Conservation (phyloP, 352 stramenopile species). For the Pythium rishiriense region DNA sequence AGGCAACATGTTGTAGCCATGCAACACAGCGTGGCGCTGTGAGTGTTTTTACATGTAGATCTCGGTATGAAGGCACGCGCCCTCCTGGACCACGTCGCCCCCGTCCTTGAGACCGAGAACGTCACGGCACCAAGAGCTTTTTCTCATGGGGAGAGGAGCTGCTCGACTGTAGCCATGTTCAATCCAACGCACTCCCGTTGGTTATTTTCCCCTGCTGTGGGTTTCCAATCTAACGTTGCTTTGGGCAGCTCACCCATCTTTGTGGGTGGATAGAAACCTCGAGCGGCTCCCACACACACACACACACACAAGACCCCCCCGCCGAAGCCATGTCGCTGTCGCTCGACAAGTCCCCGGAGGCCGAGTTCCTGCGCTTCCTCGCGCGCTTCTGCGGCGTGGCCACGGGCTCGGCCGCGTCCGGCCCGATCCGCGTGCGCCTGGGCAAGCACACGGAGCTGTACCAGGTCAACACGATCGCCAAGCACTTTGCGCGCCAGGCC, state of each 20-base stretch:
- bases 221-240: slow-evolving; percentile 25
- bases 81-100: too few species aligned
- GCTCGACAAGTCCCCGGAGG: slow-evolving; percentile 71
- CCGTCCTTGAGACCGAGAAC: too few species aligned
- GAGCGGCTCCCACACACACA: neutral
- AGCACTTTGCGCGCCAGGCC: slow-evolving; percentile 69
- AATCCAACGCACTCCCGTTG: slow-evolving; percentile 23
- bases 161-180: slow-evolving; percentile 13
- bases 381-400: slow-evolving; percentile 80
- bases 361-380: slow-evolving; percentile 80
- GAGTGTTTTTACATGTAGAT: too few species aligned
- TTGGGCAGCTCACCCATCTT: neutral
- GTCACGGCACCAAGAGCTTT: too few species aligned
- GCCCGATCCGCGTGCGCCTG: slow-evolving; percentile 72
- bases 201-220: neutral
- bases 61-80: too few species aligned
- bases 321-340: slow-evolving; percentile 71
- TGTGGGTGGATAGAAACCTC: neutral
- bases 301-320: neutral
- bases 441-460: slow-evolving; percentile 73
- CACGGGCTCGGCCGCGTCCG: slow-evolving; percentile 67
- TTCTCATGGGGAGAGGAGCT: too few species aligned
- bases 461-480: slow-evolving; percentile 72
- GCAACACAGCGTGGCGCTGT: too few species aligned
- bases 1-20: too few species aligned